Base-by-base conservation (phyloP, 257 asterid genomes). In the Lantana camara region DNA sequence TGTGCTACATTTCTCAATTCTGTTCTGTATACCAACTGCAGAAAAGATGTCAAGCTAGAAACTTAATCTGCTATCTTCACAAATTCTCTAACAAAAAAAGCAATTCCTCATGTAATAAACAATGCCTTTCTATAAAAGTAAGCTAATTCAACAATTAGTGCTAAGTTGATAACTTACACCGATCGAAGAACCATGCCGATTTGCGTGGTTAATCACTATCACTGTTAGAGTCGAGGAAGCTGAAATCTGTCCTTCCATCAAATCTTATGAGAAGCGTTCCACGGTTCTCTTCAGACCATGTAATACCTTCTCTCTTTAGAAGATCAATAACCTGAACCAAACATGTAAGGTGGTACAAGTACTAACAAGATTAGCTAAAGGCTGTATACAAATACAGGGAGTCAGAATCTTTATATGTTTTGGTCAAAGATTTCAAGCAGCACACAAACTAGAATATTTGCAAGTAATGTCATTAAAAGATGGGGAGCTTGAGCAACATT, bases 201-300 rank as follows among this genome's bases (percentile, higher is more conserved):
- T 27, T 4, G 40, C 40, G 7, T 34, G 34, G 80, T 79, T 75
- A 84, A 65, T 93, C 96, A 4, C 69, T 72, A 50, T 84, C 94
- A 40, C 87, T 83, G 50, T 75, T 87, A 34, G 80, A 49, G 68
- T 90, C 90, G 47, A 80, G 71, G 75, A 93, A 93, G 80, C 90
- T 80, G 68, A 93, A 93, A 56, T 82, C 63, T 17, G 66, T 76
- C 77, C 57, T 92, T 12, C 90, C 90, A 9, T 77, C 73, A 30
- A 93, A 94, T 77, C 68, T 82, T 73, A 93, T 74, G 29, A 93
- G 81, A 70, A 93, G 80, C 3, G 88, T 84, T 71, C 97, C 96
- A 23, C 82, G 78, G 66, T 93, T 93, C 80, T 87, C 97, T 72
- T 93, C 99, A 0, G 78, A 70, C 84, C 88, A 93, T 13, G 66